Base-by-base conservation (phyloP, 2,329 filamentous ascomycete genomes). In the Cordyceps cateniannulata region DNA sequence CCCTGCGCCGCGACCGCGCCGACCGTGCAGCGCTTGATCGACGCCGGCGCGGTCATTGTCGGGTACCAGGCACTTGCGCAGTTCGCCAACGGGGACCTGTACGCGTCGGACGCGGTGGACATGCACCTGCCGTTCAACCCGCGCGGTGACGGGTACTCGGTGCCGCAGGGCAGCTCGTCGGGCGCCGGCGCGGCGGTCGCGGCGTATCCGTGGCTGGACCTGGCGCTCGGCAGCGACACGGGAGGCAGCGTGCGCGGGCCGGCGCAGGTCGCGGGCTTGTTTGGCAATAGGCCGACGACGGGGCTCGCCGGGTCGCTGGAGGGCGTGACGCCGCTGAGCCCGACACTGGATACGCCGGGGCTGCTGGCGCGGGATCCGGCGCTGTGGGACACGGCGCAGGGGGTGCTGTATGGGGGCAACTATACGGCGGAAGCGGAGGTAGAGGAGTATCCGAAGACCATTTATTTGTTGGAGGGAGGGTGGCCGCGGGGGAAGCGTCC, bases 11-110 rank as follows among this genome's bases (percentile, higher is more conserved):
- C 66, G 5, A 84, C 79, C 1, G 80, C 79, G 0, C 68, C 77
- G 1, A 71, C 78, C 0, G 74, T 88, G 0, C 80, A 85, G 63
- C 75, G 77, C 5, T 71, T 87, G 3, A 76, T 87, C 27, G 79
- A 85, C 64, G 76, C 79, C 3, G 85, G 85, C 5, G 83, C 81
- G 0, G 66, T 78, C 3, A 63, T 80, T 4, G 69, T 80, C 5
- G 77, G 78, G 3, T 77, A 77, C 65, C 73, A 73, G 64, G 75
- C 73, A 54, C 72, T 74, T 1, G 71, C 72, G 16, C 75, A 78
- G 62, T 79, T 79, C 62, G 77, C 77, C 14, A 68, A 71, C 49
- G 64, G 64, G 9, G 68, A 70, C 62, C 66, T 65, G 3, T 74
- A 79, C 3, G 81, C 79, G 1, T 76, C 74, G 0, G 80, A 83